These are phyloP conservation scores for Phialemoniopsis sp. DNA, from an alignment of 2,329 filamentous ascomycete genomes.

Conservation along the genomic window DNA sequence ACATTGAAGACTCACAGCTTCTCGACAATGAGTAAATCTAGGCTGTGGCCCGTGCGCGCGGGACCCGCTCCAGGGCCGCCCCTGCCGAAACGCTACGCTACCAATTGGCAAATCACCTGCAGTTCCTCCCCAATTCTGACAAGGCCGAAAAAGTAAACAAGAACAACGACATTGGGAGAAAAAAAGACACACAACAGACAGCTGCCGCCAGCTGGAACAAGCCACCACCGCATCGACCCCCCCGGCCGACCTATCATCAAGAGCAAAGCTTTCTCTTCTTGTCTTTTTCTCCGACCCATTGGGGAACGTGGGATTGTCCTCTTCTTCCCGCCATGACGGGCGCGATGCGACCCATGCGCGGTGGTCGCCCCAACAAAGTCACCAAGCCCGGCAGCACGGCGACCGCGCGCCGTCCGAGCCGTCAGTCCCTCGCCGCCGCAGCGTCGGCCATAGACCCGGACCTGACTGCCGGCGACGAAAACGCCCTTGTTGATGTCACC, in stretches of 20 bases:
- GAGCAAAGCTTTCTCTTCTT: constrained; percentile 4
- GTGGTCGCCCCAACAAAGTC: constrained; percentile 36
- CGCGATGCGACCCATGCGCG: constrained; percentile 28
- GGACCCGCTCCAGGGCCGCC: too few relatives aligned
- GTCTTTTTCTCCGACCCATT: constrained; percentile 18
- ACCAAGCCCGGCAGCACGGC: constrained; percentile 28
- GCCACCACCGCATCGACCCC: constrained; percentile 10
- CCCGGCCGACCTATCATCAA: constrained; percentile 13
- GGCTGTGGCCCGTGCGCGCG: too few relatives aligned
- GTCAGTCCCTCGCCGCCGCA: constrained; percentile 7
- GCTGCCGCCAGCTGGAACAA: constrained; percentile 24
- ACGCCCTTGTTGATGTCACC: constrained; percentile 3
- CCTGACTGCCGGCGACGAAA: constrained; percentile 1
- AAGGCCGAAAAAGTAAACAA: too few relatives aligned
- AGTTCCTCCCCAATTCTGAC: too few relatives aligned
- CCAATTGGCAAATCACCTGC: too few relatives aligned
- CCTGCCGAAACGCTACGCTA: too few relatives aligned
- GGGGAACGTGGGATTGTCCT: constrained; percentile 13
- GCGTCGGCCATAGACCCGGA: constrained; percentile 1
- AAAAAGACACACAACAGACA: constrained; percentile 7
- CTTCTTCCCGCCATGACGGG: constrained; percentile 23
- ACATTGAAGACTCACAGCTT: too few relatives aligned
- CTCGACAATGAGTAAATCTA: too few relatives aligned
- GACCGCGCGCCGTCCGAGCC: constrained; percentile 21
- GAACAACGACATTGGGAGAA: too few relatives aligned